Evolutionary conservation across 768 basidiomycete species (phyloP).

Genomic region (Macrolepiota fuliginosa): DNA sequence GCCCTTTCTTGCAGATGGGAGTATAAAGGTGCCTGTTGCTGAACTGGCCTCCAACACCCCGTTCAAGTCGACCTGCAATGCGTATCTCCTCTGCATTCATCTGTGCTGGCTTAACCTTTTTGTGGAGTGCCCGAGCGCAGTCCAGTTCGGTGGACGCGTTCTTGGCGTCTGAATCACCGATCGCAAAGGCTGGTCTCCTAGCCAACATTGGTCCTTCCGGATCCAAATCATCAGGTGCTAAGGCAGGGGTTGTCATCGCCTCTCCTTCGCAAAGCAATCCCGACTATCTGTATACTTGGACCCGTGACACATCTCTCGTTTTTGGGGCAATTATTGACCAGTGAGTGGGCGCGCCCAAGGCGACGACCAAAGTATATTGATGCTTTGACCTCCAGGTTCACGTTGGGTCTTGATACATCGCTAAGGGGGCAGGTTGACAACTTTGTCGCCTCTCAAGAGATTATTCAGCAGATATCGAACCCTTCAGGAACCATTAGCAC

Average conservation of each 20-base stretch:
- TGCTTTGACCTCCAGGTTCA: conserved; percentile 25
- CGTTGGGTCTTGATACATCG: conserved; percentile 46
- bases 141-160: conserved; percentile 30
- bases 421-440: conserved; percentile 49
- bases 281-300: conserved; percentile 66
- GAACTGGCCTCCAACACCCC: not conserved
- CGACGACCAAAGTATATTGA: not conserved
- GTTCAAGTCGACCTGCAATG: not conserved
- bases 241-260: conserved; percentile 46
- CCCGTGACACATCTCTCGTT: conserved; percentile 65
- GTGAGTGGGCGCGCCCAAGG: conserved; percentile 23
- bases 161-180: conserved; percentile 48
- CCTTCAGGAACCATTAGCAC: conserved; percentile 60
- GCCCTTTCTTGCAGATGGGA: no score
- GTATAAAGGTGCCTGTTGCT: not conserved
- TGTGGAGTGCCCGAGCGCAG: not conserved
- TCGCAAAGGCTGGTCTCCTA: conserved; percentile 65
- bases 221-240: conserved; percentile 53
- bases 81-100: conserved; percentile 1
- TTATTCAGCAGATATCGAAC: conserved; percentile 61
- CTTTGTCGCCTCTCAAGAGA: conserved; percentile 49
- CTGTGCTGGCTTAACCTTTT: not conserved
- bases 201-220: conserved; percentile 71
- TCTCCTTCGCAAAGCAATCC: conserved; percentile 46
- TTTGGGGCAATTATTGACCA: conserved; percentile 46